phyloP scores from a whole-genome alignment of 2,329 filamentous ascomycete species.

The Pestalotiopsis fici region DNA sequence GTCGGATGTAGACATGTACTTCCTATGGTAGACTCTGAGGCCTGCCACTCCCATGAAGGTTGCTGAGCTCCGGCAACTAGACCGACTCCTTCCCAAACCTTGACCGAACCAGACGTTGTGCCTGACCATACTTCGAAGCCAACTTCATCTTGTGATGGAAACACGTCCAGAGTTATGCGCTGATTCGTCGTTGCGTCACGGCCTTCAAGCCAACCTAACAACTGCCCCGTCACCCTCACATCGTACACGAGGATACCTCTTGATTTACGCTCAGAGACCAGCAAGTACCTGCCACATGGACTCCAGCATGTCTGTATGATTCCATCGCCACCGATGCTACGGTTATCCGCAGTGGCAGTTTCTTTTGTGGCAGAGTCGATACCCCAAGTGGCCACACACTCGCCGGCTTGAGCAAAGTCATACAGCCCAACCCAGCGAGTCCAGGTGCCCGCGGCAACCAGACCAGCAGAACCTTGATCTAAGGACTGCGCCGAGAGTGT shows the following conservation, averaged over 20 bases:
- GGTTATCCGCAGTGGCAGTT: conserved; percentile 6
- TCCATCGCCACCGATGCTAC: conserved; percentile 59
- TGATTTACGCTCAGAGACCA: conserved; percentile 62
- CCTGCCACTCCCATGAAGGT: conserved; percentile 52
- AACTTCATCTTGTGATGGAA: conserved; percentile 36
- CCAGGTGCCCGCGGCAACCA: conserved; percentile 65
- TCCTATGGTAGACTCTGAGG: conserved; percentile 43
- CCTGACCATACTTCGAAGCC: conserved; percentile 67
- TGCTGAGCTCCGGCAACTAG: conserved; percentile 41
- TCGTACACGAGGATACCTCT: conserved; percentile 62
- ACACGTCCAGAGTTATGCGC: conserved; percentile 57
- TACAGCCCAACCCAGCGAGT: conserved; percentile 64
- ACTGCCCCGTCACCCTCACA: conserved; percentile 57
- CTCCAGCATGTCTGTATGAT: conserved; percentile 64
- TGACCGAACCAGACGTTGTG: conserved; percentile 52
- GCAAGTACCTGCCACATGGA: conserved; percentile 62
- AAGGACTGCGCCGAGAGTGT: conserved; percentile 50
- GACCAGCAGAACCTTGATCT: conserved; percentile 27
- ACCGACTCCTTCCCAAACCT: conserved; percentile 61
- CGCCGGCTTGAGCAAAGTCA: conserved; percentile 56
- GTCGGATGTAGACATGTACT: conserved; percentile 52
- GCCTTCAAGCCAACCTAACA: conserved; percentile 56
- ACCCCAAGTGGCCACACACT: conserved; percentile 59
- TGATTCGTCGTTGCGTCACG: conserved; percentile 56
- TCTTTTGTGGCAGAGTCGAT: conserved; percentile 53